Base-by-base conservation (phyloP, 2,329 filamentous ascomycete genomes). In the Microcera coccophila region DNA sequence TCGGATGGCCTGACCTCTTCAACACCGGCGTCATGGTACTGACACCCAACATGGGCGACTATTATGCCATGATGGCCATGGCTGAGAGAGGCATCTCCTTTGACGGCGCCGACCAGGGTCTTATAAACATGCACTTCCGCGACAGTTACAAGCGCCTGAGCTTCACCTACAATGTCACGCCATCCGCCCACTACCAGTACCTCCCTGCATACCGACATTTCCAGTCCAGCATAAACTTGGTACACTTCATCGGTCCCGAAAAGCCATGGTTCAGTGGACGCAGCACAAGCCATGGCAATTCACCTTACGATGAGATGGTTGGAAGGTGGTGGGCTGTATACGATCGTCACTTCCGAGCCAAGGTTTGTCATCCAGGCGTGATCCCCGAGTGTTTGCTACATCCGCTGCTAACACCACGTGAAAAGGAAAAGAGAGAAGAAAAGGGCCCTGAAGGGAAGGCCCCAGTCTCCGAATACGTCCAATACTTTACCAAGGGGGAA, bases 11-110 rank as follows among this genome's bases (percentile, higher is more conserved):
- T 24, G 93, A 98, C 69, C 79, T 90, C 48, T 97, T 97, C 81
- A 98, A 98, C 69, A 90, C 87, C n/a, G 93, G 93, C 59, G 82
- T 98, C 56, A 94, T 98, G 89, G 89, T 90, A 26, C 68, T 98
- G 46, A 84, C 77, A 14, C 93, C 93, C 24, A 85, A 91, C 66
- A 74, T 90, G 77, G 85, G 84, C 44, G 90, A 95, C 54, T 97
- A 90, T 67, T 84, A 89, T 68, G 86, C 88, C 32, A 75, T 98
- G 61, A 74, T 82, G 50, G 87, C 87, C 50, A 82, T 96, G 75
- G 90, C 93, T 19, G 79, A 90, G 55, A 76, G 83, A 42, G 90
- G 90, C 19, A 87, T 91, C 62, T 96, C 90, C 52, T 98, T 98
- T 61, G 93, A 98, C 63, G 93, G 93, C 37, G 93, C 93, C 28